phyloP scores from a whole-genome alignment of 2,329 filamentous ascomycete genomes.

The Epichloe hybrida region DNA sequence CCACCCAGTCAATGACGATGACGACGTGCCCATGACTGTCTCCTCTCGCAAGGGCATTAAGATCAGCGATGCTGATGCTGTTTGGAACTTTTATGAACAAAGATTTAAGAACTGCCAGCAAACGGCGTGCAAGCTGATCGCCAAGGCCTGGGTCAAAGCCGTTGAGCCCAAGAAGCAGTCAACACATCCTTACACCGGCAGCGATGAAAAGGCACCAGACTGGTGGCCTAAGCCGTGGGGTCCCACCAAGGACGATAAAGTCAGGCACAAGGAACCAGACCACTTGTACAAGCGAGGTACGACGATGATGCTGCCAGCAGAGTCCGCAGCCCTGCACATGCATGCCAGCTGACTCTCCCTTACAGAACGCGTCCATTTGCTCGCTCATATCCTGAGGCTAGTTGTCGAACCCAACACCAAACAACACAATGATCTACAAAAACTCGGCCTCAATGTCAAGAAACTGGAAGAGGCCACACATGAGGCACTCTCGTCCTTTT shows the following conservation, averaged over 20 bases:
- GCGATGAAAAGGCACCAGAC: conserved; percentile 45
- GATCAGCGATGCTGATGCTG: conserved; percentile 38
- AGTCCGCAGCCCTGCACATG: neutral
- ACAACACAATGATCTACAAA: conserved; percentile 39
- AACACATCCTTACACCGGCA: conserved; percentile 57
- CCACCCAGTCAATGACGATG: conserved; percentile 26
- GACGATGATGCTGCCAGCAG: conserved; percentile 6
- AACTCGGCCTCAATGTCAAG: conserved; percentile 36
- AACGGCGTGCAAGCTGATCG: conserved; percentile 55
- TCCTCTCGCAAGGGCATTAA: conserved; percentile 31
- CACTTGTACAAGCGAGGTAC: conserved; percentile 55
- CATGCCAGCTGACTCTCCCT: neutral
- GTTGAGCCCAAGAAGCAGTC: conserved; percentile 69
- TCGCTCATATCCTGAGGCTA: conserved; percentile 47
- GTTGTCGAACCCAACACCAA: conserved; percentile 35
- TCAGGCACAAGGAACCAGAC: conserved; percentile 60
- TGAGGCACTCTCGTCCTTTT: conserved; percentile 45
- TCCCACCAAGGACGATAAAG: conserved; percentile 34
- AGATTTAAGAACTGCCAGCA: conserved; percentile 57
- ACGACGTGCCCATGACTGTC: conserved; percentile 26
- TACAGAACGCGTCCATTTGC: conserved; percentile 43
- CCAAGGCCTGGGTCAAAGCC: conserved; percentile 63
- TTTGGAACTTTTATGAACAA: conserved; percentile 47
- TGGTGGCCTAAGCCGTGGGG: conserved; percentile 54
- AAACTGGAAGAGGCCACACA: conserved; percentile 45